These are phyloP conservation scores for Polymyxa betae DNA, from an alignment of 208 protist genomes.

Conservation along the genomic window DNA sequence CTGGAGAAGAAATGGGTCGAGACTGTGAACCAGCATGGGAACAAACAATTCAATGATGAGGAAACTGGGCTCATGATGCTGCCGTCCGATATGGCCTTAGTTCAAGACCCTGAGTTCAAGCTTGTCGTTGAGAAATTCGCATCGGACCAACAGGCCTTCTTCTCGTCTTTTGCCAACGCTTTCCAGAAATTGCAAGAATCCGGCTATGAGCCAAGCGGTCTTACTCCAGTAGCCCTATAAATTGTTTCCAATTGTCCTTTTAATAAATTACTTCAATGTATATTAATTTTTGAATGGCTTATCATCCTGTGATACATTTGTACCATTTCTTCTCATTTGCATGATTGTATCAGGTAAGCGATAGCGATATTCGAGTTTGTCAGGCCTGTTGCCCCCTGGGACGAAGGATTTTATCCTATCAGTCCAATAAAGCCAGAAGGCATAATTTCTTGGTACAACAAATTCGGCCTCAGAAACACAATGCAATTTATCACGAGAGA, in stretches of 20 bases:
- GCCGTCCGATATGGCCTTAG: not conserved
- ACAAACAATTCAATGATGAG: not conserved
- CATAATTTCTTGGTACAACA: not conserved
- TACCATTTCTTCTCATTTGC: no score
- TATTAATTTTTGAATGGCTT: no score
- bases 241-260: no score
- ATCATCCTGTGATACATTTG: no score
- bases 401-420: no score
- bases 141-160: not conserved
- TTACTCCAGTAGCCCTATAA: no score
- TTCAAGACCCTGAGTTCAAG: not conserved
- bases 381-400: no score
- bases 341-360: no score
- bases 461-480: not conserved
- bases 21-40: not conserved
- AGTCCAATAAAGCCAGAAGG: not conserved
- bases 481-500: not conserved
- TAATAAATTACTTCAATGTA: no score
- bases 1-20: slow-evolving; percentile 13
- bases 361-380: no score
- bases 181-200: slow-evolving; percentile 55
- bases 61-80: not conserved
- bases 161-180: slow-evolving; percentile 42
- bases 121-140: slow-evolving; percentile 20
- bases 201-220: no score